Conservation (phyloP, 2,329 filamentous ascomycete species). For the Cryphonectria parasitica region DNA sequence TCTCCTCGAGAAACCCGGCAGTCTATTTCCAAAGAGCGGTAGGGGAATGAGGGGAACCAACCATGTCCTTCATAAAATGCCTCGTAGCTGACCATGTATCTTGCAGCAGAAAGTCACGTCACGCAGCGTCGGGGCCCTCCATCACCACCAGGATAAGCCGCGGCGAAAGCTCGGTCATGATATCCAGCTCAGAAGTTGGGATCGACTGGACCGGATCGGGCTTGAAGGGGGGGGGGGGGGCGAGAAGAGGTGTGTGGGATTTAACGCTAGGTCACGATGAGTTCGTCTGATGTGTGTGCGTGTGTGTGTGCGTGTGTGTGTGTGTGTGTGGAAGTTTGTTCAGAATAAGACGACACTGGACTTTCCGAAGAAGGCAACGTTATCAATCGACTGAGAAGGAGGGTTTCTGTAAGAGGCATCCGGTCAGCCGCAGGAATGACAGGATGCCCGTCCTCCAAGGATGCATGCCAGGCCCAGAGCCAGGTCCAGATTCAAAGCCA, state of each 20-base stretch:
- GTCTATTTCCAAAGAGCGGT: not conserved
- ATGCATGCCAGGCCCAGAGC: not conserved
- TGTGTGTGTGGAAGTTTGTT: not conserved
- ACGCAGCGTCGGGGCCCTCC: not conserved
- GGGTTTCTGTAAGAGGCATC: not conserved
- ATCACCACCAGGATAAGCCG: not conserved
- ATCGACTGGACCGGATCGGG: not conserved
- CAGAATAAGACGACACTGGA: not conserved
- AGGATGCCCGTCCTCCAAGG: not conserved
- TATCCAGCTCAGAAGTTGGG: not conserved
- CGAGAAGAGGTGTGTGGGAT: not conserved
- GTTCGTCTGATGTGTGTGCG: not conserved
- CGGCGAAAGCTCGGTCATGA: not conserved
- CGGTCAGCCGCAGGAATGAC: slow-evolving; percentile 10
- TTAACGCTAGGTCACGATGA: not conserved
- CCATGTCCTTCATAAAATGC: not conserved
- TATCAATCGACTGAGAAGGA: not conserved
- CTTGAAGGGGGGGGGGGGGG: not conserved
- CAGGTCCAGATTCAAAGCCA: not conserved
- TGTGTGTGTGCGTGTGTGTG: not conserved
- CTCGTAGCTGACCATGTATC: not conserved
- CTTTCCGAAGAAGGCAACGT: not conserved
- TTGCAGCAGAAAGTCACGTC: not conserved
- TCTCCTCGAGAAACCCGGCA: not conserved
- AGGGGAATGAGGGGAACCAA: not conserved